Evolutionary conservation across 2,329 filamentous ascomycete species (phyloP).

Genomic region (Colletotrichum viniferum): DNA sequence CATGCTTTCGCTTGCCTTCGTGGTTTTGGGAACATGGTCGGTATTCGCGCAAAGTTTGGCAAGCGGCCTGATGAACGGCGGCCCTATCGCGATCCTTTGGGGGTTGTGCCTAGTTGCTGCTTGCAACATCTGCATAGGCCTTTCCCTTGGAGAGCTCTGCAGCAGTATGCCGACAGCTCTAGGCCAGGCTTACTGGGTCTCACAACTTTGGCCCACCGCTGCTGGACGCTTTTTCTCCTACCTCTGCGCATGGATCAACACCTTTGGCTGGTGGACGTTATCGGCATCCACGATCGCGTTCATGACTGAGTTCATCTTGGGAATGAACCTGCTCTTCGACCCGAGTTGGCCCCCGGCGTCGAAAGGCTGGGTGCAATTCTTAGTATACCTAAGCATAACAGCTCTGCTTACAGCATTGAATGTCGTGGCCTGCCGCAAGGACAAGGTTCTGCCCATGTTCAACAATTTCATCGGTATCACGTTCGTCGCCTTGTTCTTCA

Average conservation of each 20-base stretch:
- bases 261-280: constrained; percentile 63
- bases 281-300: constrained; percentile 61
- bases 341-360: constrained; percentile 46
- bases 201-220: constrained; percentile 40
- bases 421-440: constrained; percentile 53
- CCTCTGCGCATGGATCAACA: constrained; percentile 65
- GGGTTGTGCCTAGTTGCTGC: constrained; percentile 55
- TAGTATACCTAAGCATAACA: constrained; percentile 58
- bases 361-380: constrained; percentile 57
- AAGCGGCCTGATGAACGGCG: constrained; percentile 58
- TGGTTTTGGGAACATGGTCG: constrained; percentile 61
- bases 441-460: constrained; percentile 52
- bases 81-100: constrained; percentile 59
- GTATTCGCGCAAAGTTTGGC: constrained; percentile 52
- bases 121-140: constrained; percentile 58
- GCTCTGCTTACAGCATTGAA: constrained; percentile 53
- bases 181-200: constrained; percentile 64
- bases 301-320: constrained; percentile 61
- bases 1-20: constrained; percentile 62
- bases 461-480: constrained; percentile 61
- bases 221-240: constrained; percentile 56
- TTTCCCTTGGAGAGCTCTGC: constrained; percentile 60
- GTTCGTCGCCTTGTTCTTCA: constrained; percentile 56
- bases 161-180: constrained; percentile 65
- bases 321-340: constrained; percentile 60